phyloP scores from a whole-genome alignment of 208 protist genomes.

The Zelonia costaricensis region DNA sequence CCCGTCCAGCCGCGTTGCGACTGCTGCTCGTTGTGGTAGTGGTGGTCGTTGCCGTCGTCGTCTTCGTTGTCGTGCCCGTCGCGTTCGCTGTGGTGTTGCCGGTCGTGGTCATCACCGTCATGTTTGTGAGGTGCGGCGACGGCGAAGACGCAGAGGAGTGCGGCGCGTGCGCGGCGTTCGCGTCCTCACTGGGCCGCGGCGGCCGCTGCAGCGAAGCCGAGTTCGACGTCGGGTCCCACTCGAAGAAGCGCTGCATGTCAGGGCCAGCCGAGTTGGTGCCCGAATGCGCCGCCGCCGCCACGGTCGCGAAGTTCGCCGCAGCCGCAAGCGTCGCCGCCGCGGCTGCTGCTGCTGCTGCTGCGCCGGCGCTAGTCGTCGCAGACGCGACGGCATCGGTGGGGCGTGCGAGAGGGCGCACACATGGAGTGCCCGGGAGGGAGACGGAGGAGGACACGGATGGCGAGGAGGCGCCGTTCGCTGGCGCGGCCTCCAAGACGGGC shows the following conservation, averaged over 20 bases:
- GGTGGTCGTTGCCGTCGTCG: constrained; percentile 2
- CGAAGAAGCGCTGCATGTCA: constrained; percentile 33
- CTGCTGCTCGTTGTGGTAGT: constrained; percentile 2
- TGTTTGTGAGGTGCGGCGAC: constrained; percentile 22
- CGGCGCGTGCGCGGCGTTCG: neutral
- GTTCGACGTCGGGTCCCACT: constrained; percentile 78
- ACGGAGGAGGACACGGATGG: too few relatives aligned
- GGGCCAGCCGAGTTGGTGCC: neutral
- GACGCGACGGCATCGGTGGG: neutral
- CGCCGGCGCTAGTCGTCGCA: neutral
- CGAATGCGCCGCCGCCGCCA: neutral
- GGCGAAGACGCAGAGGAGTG: constrained; percentile 17
- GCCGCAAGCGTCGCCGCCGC: neutral
- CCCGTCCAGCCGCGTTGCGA: too few relatives aligned
- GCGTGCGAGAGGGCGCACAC: too few relatives aligned
- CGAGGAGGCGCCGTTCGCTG: too few relatives aligned
- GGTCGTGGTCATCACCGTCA: constrained; percentile 13
- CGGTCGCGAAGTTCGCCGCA: neutral
- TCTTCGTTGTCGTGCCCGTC: too few relatives aligned
- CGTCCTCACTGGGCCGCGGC: too few relatives aligned
- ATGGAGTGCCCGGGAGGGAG: too few relatives aligned
- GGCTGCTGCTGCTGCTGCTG: neutral
- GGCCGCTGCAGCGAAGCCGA: constrained; percentile 11
- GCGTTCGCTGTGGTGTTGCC: too few relatives aligned
- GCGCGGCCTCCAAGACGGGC: too few relatives aligned